A percentile compares a stretch with the other conserved stretches of the same genome.
These are phyloP conservation scores for Raffaelea ambrosiae DNA, from an alignment of 2,329 filamentous ascomycete species.

Conservation along the genomic window DNA sequence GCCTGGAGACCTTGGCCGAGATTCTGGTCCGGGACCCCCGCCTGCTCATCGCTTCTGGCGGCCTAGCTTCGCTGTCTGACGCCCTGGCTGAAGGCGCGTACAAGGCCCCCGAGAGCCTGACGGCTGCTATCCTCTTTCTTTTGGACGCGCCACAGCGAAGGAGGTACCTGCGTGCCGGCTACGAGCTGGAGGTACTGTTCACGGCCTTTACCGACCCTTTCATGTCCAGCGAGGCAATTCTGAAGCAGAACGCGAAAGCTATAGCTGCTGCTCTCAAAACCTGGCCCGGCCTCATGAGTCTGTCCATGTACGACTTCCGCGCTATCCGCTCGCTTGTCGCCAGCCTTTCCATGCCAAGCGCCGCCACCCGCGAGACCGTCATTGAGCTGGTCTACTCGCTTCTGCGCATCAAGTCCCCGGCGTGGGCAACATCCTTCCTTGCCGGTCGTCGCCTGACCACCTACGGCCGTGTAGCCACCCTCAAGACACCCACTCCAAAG, in stretches of 20 bases:
- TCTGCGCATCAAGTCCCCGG: conserved; percentile 82
- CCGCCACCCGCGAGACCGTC: conserved; percentile 61
- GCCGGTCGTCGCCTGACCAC: conserved; percentile 89
- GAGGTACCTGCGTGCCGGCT: conserved; percentile 76
- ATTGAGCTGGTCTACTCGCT: conserved; percentile 76
- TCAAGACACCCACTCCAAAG: conserved; percentile 54
- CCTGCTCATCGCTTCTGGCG: conserved; percentile 73
- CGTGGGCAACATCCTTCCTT: conserved; percentile 93
- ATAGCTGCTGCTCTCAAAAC: conserved; percentile 85
- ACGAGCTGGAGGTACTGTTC: conserved; percentile 82
- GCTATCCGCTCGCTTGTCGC: conserved; percentile 70
- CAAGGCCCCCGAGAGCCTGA: conserved; percentile 82
- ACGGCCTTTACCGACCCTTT: conserved; percentile 85
- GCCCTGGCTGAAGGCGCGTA: conserved; percentile 85
- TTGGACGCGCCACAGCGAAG: conserved; percentile 76
- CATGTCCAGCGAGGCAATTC: conserved; percentile 45
- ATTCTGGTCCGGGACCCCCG: conserved; percentile 80
- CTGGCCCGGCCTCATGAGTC: conserved; percentile 83
- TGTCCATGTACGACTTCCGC: conserved; percentile 82
- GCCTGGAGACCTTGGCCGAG: conserved; percentile 85
- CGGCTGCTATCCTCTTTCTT: conserved; percentile 80
- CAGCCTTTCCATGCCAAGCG: conserved; percentile 51
- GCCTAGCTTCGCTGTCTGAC: conserved; percentile 80
- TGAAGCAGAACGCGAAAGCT: conserved; percentile 87
- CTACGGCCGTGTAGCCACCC: conserved; percentile 84